Evolutionary conservation across 2,329 filamentous ascomycete genomes (phyloP), one percentile per base, ranked within the genome.

Genomic region (Triangularia verruculosa): DNA sequence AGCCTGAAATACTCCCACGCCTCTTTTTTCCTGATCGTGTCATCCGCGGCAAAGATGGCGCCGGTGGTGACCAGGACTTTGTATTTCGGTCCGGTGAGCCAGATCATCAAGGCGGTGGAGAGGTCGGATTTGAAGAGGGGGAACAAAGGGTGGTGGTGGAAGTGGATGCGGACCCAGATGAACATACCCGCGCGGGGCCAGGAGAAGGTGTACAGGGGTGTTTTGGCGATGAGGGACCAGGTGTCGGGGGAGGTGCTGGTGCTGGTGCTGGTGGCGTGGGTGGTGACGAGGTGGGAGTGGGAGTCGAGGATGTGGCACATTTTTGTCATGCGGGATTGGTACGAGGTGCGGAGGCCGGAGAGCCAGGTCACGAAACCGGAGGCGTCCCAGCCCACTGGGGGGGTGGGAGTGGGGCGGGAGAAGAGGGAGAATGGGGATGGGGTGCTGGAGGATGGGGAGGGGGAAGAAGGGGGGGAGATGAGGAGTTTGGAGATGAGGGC

Each of bases 101-200:
- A 86, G 9, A 92, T 75, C 86, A 92, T 89, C 22, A 96, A 78
- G 0, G 89, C 90, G 75, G 17, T 70, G 71, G 56, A 70, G 74
- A 24, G 61, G 58, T 8, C 75, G 67, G n/a, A 55, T 61, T 22
- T 59, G 63, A 25, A 76, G 73, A 52, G 70, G 67, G 2, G 74
- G 39, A 59, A 59, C 3, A 96, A 81, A 12, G 92, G 91, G 72
- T 97, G 93, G 1, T 81, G 79, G 61, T 89, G 84, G 70, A 93
- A 89, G 73, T 87, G 82, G 65, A 95, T 77, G 62, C 85, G 83
- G 3, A 96, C 71, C 93, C 93, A 97, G 62, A 96, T 77, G 75
- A 97, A 97, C 93, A 97, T 97, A 72, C 93, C 93, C 34, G 89
- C 93, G 27, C 90, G 85, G 0, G 93, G 93, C 83, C 90, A 92